These are phyloP conservation scores for Carex arenaria DNA, from an alignment of 202 grass and related monocot species.

Conservation along the genomic window DNA sequence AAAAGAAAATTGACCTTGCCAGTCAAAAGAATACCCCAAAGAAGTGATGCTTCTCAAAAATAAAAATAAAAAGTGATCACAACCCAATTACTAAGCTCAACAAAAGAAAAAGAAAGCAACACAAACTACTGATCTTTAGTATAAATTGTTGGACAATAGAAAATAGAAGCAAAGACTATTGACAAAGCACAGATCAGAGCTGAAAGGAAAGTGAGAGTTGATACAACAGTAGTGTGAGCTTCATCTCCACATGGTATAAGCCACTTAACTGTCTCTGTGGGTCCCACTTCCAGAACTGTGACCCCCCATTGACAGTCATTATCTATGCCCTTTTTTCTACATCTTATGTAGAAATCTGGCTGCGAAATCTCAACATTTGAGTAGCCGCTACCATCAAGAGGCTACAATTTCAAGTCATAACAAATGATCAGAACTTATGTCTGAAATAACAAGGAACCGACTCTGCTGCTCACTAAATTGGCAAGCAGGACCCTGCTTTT, in stretches of 20 bases:
- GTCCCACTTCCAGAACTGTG: constrained; percentile 9
- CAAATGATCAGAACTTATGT: not conserved
- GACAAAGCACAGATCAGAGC: constrained; percentile 66
- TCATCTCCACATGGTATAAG: too few relatives aligned
- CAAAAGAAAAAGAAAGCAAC: not conserved
- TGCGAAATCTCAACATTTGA: constrained; percentile 32
- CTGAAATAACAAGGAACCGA: not conserved
- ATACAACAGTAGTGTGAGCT: constrained; percentile 14
- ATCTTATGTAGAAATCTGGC: constrained; percentile 52
- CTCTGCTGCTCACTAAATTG: too few relatives aligned
- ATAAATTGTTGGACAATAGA: not conserved
- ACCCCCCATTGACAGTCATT: constrained; percentile 35
- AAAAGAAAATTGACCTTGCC: not conserved
- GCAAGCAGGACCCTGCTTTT: too few relatives aligned
- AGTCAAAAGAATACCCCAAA: not conserved
- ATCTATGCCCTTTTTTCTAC: constrained; percentile 17
- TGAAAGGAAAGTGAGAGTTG: constrained; percentile 49
- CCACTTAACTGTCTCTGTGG: too few relatives aligned
- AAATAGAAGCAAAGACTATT: constrained; percentile 43
- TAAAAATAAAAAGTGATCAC: not conserved
- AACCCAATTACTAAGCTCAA: not conserved
- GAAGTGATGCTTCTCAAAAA: not conserved
- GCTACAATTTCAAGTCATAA: constrained; percentile 35
- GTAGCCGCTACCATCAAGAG: constrained; percentile 55
- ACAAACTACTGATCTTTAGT: not conserved